phyloP scores from a whole-genome alignment of 495 filamentous ascomycete genomes.

The Podospora sp. region DNA sequence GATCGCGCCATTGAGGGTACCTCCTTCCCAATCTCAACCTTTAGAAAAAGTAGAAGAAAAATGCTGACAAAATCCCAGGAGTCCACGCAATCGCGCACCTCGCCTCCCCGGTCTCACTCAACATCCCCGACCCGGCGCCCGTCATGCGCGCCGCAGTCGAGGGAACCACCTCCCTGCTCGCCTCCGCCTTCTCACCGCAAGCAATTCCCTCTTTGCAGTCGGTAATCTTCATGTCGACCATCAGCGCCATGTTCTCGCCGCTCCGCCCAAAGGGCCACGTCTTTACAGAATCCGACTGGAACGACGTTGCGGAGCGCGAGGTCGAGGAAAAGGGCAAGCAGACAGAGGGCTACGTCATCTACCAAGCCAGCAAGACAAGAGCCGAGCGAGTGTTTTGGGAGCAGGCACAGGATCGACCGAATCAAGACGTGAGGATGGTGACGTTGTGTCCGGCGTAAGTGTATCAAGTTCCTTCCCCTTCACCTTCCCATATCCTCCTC shows the following conservation, averaged over 20 bases:
- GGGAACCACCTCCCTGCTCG: conserved; percentile 72
- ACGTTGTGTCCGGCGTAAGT: conserved; percentile 32
- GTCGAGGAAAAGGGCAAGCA: conserved; percentile 23
- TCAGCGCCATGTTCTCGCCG: conserved; percentile 42
- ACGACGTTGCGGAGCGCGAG: conserved; percentile 33
- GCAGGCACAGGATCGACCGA: conserved; percentile 12
- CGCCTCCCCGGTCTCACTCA: conserved; percentile 66
- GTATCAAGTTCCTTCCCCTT: too few relatives aligned
- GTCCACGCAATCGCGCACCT: conserved; percentile 42
- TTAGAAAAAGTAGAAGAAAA: too few relatives aligned
- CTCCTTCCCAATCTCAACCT: conserved; percentile 7
- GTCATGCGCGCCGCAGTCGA: conserved; percentile 70
- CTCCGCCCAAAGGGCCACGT: conserved; percentile 19
- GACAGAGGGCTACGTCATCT: conserved; percentile 31
- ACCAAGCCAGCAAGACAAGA: conserved; percentile 41
- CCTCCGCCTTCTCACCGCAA: conserved; percentile 58
- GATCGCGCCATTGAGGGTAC: conserved; percentile 45
- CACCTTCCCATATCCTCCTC: too few relatives aligned
- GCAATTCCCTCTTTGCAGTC: conserved; percentile 12
- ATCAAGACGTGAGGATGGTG: neutral
- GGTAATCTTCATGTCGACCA: conserved; percentile 57
- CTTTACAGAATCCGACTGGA: conserved; percentile 43
- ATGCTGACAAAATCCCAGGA: neutral
- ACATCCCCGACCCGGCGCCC: conserved; percentile 61
- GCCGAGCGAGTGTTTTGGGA: conserved; percentile 41